These are phyloP conservation scores for Lentinula novae-zelandiae DNA, from an alignment of 1,284 basidiomycete genomes.

Conservation along the genomic window DNA sequence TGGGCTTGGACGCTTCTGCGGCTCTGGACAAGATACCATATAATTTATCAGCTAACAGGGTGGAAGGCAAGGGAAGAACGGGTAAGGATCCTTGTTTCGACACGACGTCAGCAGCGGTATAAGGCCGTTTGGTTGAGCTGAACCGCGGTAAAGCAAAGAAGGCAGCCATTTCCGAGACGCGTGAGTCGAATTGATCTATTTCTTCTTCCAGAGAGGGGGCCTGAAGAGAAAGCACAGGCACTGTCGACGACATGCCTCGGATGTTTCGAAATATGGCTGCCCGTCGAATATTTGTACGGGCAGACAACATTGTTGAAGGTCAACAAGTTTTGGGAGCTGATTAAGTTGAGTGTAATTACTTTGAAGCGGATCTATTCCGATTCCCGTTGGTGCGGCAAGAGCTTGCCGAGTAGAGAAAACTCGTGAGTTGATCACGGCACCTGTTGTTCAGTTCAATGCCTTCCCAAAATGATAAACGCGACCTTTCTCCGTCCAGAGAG, in stretches of 20 bases:
- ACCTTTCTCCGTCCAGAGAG: neutral
- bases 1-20: conserved; percentile 60
- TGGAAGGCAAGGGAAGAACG: conserved; percentile 72
- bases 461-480: neutral
- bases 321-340: neutral
- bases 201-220: conserved; percentile 68
- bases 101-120: conserved; percentile 74
- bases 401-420: neutral
- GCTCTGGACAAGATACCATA: conserved; percentile 64
- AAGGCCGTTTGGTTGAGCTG: conserved; percentile 70
- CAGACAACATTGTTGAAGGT: conserved; percentile 20
- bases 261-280: conserved; percentile 17
- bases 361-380: neutral
- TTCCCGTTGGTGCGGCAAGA: neutral
- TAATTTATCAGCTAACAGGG: conserved; percentile 81
- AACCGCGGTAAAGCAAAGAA: conserved; percentile 82
- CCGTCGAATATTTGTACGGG: conserved; percentile 14
- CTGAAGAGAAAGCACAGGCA: conserved; percentile 49
- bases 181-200: conserved; percentile 58
- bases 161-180: conserved; percentile 58
- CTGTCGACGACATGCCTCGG: conserved; percentile 30
- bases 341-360: neutral
- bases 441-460: neutral
- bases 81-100: conserved; percentile 89
- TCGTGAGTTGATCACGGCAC: too few relatives aligned